phyloP scores from a whole-genome alignment of 148 eudicot genomes.

The Cornus controversa region DNA sequence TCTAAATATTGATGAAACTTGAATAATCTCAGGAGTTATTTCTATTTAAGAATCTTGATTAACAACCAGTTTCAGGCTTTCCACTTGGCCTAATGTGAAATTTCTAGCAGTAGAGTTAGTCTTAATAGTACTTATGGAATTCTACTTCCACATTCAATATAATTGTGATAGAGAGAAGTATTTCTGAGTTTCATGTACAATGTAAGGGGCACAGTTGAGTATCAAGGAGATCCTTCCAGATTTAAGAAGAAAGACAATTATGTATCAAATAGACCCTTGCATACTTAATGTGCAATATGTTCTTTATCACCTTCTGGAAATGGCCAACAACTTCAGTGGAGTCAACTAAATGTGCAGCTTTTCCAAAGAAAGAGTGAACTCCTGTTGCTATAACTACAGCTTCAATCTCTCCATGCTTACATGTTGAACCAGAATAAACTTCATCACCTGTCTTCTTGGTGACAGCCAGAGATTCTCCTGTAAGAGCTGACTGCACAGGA shows the following conservation, averaged over 20 bases:
- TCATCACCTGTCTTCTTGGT: conserved; percentile 65
- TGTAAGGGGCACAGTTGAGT: background rate
- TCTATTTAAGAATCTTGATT: background rate
- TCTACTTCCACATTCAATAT: background rate
- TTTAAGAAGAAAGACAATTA: background rate
- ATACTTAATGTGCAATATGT: background rate
- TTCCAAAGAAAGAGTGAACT: conserved; percentile 70
- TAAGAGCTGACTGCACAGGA: conserved; percentile 62
- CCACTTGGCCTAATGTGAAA: background rate
- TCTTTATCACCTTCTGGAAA: conserved; percentile 59
- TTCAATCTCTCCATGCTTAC: conserved; percentile 78
- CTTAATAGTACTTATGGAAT: background rate
- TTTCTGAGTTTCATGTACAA: background rate
- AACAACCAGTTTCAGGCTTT: background rate
- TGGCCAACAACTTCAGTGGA: conserved; percentile 65
- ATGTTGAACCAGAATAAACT: conserved; percentile 71
- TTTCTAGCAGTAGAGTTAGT: background rate
- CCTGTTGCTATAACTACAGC: conserved; percentile 77
- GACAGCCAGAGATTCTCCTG: conserved; percentile 71
- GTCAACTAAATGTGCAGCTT: conserved; percentile 71
- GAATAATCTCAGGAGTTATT: background rate
- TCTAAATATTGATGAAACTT: background rate
- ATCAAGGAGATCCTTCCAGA: background rate
- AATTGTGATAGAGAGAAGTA: too few species aligned
- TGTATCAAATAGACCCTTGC: background rate